Percentiles rank a stretch among this genome's conserved stretches.
Evolutionary conservation across 2,329 filamentous ascomycete species (phyloP).

Genomic region (Ceratocystis colombiana): DNA sequence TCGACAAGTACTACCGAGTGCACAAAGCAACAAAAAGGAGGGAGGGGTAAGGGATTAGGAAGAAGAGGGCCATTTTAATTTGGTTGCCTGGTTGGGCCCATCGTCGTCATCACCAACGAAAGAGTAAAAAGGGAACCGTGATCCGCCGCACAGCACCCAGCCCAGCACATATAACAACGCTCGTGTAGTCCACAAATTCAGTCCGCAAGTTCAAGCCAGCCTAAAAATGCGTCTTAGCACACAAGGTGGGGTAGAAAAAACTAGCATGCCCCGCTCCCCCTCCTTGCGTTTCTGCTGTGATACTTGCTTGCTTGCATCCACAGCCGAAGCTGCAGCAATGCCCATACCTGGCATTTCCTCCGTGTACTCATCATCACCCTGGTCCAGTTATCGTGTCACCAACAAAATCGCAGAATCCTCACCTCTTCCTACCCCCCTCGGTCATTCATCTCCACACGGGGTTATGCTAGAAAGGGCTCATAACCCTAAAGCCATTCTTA

Average conservation of each 20-base stretch:
- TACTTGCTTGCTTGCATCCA: constrained; percentile 1
- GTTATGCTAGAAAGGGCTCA: no score
- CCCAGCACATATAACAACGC: no score
- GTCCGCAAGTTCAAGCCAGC: no score
- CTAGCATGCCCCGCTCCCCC: neutral
- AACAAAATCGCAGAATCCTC: neutral
- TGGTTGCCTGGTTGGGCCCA: neutral
- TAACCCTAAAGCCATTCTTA: neutral
- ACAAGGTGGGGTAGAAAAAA: constrained; percentile 7
- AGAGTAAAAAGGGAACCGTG: neutral
- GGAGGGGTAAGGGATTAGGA: neutral
- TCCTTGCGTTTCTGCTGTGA: neutral
- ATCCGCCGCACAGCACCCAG: no score
- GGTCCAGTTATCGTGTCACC: constrained; percentile 5
- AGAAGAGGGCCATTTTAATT: neutral
- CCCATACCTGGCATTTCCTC: neutral
- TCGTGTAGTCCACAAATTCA: no score
- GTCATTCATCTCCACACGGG: no score
- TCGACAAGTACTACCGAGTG: neutral
- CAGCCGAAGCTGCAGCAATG: constrained; percentile 1
- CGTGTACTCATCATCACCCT: neutral
- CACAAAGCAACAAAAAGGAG: neutral
- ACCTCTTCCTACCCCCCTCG: neutral
- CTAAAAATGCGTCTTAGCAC: neutral
- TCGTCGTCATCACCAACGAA: neutral